Evolutionary conservation across 306 rosid genomes (phyloP).

Genomic region (Crataegus laevigata): DNA sequence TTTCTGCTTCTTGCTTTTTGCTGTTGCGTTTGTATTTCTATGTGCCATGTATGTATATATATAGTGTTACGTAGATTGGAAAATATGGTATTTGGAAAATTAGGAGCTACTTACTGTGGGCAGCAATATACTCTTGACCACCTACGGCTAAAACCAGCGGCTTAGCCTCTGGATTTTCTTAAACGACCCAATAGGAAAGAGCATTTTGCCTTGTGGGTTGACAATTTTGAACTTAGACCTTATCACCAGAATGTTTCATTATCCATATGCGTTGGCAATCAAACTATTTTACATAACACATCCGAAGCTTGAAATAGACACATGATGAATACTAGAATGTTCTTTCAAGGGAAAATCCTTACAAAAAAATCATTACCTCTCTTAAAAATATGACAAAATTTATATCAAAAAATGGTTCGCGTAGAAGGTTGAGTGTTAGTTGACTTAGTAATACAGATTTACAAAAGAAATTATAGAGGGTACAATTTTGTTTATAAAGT

Average conservation of each 20-base stretch:
- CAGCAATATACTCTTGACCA: slow-evolving; percentile 26
- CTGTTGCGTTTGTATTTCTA: slow-evolving; percentile 1
- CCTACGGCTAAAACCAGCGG: slow-evolving; percentile 47
- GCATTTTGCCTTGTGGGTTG: neutral
- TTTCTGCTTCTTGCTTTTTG: neutral
- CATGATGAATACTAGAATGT: too few species aligned
- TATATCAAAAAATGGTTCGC: too few species aligned
- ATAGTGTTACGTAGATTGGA: neutral
- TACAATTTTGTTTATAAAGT: too few species aligned
- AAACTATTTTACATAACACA: neutral
- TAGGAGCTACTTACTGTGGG: slow-evolving; percentile 33
- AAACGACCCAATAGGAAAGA: neutral
- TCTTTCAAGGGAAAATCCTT: too few species aligned
- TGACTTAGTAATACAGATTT: too few species aligned
- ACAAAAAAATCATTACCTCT: too few species aligned
- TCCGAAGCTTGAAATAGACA: neutral
- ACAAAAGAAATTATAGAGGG: too few species aligned
- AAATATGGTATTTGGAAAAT: neutral
- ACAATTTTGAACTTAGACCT: neutral
- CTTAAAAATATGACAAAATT: too few species aligned
- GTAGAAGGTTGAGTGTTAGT: too few species aligned
- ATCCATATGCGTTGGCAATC: neutral
- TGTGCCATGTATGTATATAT: neutral
- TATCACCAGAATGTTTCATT: neutral
- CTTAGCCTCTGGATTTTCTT: slow-evolving; percentile 50